Base-by-base conservation (phyloP, 176 grass and related monocot species). In the Carex parvula region DNA sequence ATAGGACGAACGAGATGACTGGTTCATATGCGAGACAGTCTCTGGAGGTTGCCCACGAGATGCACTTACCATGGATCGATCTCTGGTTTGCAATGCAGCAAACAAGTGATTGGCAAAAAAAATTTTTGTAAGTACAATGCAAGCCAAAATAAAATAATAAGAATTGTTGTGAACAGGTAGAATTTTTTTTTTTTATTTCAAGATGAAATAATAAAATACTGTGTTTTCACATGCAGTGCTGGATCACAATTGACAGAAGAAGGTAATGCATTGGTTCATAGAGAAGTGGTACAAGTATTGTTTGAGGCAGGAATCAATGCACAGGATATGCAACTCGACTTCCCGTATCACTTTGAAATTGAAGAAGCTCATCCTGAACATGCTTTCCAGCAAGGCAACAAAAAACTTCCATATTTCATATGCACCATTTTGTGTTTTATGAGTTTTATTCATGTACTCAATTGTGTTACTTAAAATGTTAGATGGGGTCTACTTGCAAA, bases 51-150 rank as follows among this genome's bases (percentile, higher is more conserved):
- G 92, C 95, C 55, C 88, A 81, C 66, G 92, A 93, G 80, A 91
- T 94, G 90, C 56, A 86, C 79, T 72, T 93, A 82, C 86, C 89
- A 6, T 94, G 68, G 29, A 50, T 94, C 77, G 88, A 98, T 91
- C 73, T 94, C 58, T 98, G 91, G 91, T 98, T 89, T 35, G 89
- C 91, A 70, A 98, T 98, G 95, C 95, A 94, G 86, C 24, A 84
- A 52, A 64, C 83, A 54, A 32, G 84, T 65, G 85, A 79, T 42
- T 98, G 95, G 95, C 65, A 91, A 79, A 91, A 87, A 74, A 85
- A 87, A 60, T 91, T 93, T 88, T 86, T 98, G 64, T 42, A 75
- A 62, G 70, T 85, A 72, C 33, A 77, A 44, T 6, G 3, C 42
- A 42, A 48, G 42, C 21, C 41, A 35, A 78, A 55, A 55, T 42